These are phyloP conservation scores for Ogataea pini DNA, from an alignment of 805 yeast species.

Conservation along the genomic window DNA sequence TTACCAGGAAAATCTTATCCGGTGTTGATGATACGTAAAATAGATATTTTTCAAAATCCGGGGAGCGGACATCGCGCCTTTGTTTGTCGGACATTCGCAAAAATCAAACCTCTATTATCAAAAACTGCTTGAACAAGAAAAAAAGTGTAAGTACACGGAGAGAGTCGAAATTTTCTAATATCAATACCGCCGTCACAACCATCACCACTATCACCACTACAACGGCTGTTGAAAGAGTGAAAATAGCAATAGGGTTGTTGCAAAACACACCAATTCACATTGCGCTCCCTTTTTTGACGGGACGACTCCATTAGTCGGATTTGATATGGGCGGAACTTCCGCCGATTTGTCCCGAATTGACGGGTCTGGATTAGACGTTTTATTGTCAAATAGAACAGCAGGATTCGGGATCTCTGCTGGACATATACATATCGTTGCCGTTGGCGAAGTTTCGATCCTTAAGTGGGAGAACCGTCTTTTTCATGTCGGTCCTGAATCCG, in stretches of 20 bases:
- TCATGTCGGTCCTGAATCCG: slow-evolving; percentile 87
- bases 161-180: too few species aligned
- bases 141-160: too few species aligned
- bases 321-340: slow-evolving; percentile 90
- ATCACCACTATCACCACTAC: background rate
- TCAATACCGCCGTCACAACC: too few species aligned
- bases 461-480: slow-evolving; percentile 71
- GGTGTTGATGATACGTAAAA: too few species aligned
- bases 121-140: background rate
- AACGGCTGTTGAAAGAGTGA: slow-evolving; percentile 3
- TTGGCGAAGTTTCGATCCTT: slow-evolving; percentile 78
- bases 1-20: too few species aligned
- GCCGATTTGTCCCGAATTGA: slow-evolving; percentile 78
- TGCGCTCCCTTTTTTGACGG: slow-evolving; percentile 71
- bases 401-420: slow-evolving; percentile 84
- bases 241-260: slow-evolving; percentile 21
- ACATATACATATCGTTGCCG: slow-evolving; percentile 79
- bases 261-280: too few species aligned
- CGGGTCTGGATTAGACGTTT: slow-evolving; percentile 69
- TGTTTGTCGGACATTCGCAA: background rate
- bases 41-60: background rate
- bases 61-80: slow-evolving; percentile 1
- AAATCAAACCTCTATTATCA: background rate
- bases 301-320: slow-evolving; percentile 66
- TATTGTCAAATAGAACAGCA: slow-evolving; percentile 78